These are phyloP conservation scores for Ceratobasidium sp. DNA, from an alignment of 1,284 basidiomycete genomes.

Conservation along the genomic window DNA sequence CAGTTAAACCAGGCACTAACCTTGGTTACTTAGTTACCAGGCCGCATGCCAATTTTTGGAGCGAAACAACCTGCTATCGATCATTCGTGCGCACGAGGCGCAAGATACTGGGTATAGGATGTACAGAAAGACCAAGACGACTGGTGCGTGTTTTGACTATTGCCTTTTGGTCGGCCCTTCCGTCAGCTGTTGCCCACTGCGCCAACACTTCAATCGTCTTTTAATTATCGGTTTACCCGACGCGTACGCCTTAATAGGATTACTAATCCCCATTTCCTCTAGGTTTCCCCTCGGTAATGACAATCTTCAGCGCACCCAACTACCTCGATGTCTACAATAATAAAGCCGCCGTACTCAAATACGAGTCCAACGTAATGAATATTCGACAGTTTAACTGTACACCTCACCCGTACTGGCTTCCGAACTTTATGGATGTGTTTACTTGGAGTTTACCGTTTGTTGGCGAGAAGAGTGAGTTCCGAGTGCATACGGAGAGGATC, in stretches of 20 bases:
- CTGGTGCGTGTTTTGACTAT: conserved; percentile 57
- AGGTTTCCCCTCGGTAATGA: conserved; percentile 92
- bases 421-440: conserved; percentile 99
- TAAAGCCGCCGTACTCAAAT: conserved; percentile 96
- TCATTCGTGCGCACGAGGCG: conserved; percentile 94
- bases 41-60: conserved; percentile 95
- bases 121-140: conserved; percentile 96
- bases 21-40: conserved; percentile 71
- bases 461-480: conserved; percentile 88
- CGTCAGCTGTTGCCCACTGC: background rate
- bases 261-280: background rate
- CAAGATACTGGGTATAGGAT: conserved; percentile 97
- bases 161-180: conserved; percentile 54
- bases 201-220: no score
- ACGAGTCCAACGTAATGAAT: conserved; percentile 97
- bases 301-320: conserved; percentile 95
- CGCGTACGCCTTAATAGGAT: background rate
- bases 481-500: background rate
- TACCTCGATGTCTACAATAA: conserved; percentile 98
- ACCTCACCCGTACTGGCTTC: conserved; percentile 95
- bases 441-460: conserved; percentile 99
- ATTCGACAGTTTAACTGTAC: conserved; percentile 96
- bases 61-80: conserved; percentile 92
- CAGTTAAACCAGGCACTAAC: background rate
- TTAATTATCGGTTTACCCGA: background rate